Conservation (phyloP, 192 early-diverging fungal species). For the Piromyces sp. region DNA sequence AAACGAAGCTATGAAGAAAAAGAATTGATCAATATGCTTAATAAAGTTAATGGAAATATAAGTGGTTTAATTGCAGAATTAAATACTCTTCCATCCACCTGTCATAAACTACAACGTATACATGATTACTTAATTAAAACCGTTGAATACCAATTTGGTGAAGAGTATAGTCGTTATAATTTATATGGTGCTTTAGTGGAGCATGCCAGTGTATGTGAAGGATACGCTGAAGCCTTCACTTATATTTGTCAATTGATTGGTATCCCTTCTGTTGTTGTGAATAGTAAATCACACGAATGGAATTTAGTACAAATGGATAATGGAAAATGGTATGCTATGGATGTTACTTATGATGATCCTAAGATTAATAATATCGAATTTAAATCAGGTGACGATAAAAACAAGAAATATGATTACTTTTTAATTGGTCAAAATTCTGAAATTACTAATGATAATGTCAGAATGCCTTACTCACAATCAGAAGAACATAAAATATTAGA, state of each 20-base stretch:
- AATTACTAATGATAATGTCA: background rate
- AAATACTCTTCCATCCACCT: background rate
- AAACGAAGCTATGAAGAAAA: background rate
- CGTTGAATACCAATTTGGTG: background rate
- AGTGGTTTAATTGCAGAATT: background rate
- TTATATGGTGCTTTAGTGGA: background rate
- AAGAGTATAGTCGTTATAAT: background rate
- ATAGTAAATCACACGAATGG: background rate
- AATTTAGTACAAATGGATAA: background rate
- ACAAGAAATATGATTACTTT: background rate
- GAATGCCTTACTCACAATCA: background rate
- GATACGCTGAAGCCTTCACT: background rate
- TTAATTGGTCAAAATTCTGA: background rate
- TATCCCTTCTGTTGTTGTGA: background rate
- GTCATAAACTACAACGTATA: background rate
- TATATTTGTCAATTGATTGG: background rate
- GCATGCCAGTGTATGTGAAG: background rate
- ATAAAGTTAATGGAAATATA: background rate
- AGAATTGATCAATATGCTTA: background rate
- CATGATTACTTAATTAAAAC: background rate
- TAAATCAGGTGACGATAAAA: background rate
- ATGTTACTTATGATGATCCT: background rate
- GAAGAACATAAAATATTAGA: background rate
- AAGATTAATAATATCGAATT: background rate
- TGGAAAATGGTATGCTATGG: background rate